Evolutionary conservation across 1,284 basidiomycete species (phyloP).

Genomic region (Naganishia albida): DNA sequence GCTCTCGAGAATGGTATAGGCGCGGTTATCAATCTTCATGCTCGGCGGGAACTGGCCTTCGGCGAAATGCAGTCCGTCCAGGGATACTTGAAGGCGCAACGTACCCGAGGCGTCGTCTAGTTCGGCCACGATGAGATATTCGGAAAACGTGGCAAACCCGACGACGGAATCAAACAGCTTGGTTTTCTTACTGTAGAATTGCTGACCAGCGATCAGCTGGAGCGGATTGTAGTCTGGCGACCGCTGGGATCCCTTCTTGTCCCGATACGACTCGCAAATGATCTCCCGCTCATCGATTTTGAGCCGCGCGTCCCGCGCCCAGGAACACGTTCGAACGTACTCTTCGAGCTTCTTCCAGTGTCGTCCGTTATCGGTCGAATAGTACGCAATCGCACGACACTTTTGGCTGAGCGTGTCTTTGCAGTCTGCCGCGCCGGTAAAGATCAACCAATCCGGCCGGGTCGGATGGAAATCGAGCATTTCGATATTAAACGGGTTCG

Average conservation of each 20-base stretch:
- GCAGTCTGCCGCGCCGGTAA: conserved; percentile 78
- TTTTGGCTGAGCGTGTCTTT: conserved; percentile 48
- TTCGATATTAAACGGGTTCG: conserved; percentile 76
- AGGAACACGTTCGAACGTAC: conserved; percentile 90
- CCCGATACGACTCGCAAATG: conserved; percentile 82
- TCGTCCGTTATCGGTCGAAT: conserved; percentile 74
- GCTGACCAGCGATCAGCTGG: conserved; percentile 74
- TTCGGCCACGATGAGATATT: conserved; percentile 92
- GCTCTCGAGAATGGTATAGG: conserved; percentile 90
- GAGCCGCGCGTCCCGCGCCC: conserved; percentile 77
- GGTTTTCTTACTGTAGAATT: conserved; percentile 71
- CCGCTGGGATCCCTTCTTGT: conserved; percentile 79
- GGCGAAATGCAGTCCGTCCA: conserved; percentile 84
- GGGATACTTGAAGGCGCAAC: conserved; percentile 82
- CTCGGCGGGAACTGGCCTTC: conserved; percentile 84
- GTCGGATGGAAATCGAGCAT: conserved; percentile 85
- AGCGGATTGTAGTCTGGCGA: conserved; percentile 65
- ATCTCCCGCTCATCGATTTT: conserved; percentile 82
- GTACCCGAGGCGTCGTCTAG: conserved; percentile 63
- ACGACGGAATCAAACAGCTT: conserved; percentile 83
- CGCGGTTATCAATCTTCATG: conserved; percentile 81
- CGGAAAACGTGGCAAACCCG: conserved; percentile 94
- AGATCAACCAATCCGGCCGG: conserved; percentile 80
- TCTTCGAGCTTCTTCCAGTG: conserved; percentile 75
- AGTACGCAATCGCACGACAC: conserved; percentile 74